These are phyloP conservation scores for Ogataea allantospora DNA, from an alignment of 805 yeast species.

Conservation along the genomic window DNA sequence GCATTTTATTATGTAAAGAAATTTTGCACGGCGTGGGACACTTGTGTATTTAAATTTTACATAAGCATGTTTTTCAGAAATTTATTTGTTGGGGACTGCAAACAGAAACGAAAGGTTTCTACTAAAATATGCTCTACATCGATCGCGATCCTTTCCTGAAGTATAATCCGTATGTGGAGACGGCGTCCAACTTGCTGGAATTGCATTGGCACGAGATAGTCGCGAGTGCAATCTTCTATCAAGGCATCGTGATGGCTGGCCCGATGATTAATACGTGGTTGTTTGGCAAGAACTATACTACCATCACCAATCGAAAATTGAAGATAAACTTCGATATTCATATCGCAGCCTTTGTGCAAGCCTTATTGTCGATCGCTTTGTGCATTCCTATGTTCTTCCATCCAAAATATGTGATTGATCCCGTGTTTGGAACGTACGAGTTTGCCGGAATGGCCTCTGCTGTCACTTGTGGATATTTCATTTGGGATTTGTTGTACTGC, in stretches of 20 bases:
- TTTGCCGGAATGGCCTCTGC: constrained; percentile 73
- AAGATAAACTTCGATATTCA: constrained; percentile 85
- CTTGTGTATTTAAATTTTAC: no score
- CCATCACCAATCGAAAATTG: constrained; percentile 41
- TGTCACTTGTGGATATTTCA: constrained; percentile 77
- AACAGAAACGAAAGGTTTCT: not conserved
- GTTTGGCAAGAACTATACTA: constrained; percentile 56
- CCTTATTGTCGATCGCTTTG: constrained; percentile 57
- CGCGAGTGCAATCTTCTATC: constrained; percentile 60
- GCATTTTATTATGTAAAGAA: constrained; percentile 36
- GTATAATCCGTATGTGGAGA: constrained; percentile 45
- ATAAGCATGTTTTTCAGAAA: constrained; percentile 4
- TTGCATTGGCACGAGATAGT: constrained; percentile 78
- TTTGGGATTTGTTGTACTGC: constrained; percentile 86
- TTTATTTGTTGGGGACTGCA: constrained; percentile 7
- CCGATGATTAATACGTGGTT: constrained; percentile 47
- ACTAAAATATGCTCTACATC: constrained; percentile 18
- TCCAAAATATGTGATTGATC: constrained; percentile 44
- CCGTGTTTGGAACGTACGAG: constrained; percentile 69
- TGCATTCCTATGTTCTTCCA: constrained; percentile 68
- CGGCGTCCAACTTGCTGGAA: constrained; percentile 41
- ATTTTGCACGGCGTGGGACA: constrained; percentile 5
- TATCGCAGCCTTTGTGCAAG: constrained; percentile 83
- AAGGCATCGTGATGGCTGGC: constrained; percentile 49
- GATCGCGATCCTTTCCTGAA: constrained; percentile 43